Percentiles rank a stretch among this genome's conserved stretches.
phyloP scores from a whole-genome alignment of 768 basidiomycete species.

The Kwoniella bestiolae region DNA sequence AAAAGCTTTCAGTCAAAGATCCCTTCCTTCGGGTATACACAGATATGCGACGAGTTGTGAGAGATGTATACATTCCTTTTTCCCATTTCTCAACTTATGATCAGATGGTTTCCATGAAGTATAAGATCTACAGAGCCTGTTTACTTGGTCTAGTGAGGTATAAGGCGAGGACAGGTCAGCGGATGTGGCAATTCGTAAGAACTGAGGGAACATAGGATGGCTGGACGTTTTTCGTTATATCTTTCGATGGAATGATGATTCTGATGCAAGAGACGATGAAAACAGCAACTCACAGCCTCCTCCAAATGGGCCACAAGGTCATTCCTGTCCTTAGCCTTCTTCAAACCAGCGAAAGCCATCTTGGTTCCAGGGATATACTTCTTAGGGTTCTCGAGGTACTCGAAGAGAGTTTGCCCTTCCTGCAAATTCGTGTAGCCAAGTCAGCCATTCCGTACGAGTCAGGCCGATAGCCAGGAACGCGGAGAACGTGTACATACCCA shows the following conservation, averaged over 20 bases:
- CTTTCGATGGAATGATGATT: neutral
- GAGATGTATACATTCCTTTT: conserved; percentile 14
- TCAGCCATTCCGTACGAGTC: conserved; percentile 1
- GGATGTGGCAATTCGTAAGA: neutral
- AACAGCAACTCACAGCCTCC: conserved; percentile 38
- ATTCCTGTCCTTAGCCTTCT: conserved; percentile 97
- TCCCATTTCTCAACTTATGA: neutral
- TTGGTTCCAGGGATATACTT: conserved; percentile 76
- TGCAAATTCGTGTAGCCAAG: conserved; percentile 16
- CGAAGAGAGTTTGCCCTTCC: conserved; percentile 83
- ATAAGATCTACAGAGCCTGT: neutral
- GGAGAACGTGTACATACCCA: conserved; percentile 62
- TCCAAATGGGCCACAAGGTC: conserved; percentile 74
- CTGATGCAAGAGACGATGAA: neutral
- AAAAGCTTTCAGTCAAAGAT: neutral
- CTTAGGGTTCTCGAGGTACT: conserved; percentile 84
- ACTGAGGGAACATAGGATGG: neutral
- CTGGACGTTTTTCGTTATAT: neutral
- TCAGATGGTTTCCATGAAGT: neutral
- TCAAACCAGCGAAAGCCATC: conserved; percentile 98
- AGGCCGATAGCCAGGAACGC: neutral
- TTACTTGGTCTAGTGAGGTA: conserved; percentile 5
- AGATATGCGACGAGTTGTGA: neutral
- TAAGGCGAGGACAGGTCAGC: neutral
- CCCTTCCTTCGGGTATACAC: neutral